Evolutionary conservation across 2,329 filamentous ascomycete species (phyloP).

Genomic region (Endoconidiophora polonica): DNA sequence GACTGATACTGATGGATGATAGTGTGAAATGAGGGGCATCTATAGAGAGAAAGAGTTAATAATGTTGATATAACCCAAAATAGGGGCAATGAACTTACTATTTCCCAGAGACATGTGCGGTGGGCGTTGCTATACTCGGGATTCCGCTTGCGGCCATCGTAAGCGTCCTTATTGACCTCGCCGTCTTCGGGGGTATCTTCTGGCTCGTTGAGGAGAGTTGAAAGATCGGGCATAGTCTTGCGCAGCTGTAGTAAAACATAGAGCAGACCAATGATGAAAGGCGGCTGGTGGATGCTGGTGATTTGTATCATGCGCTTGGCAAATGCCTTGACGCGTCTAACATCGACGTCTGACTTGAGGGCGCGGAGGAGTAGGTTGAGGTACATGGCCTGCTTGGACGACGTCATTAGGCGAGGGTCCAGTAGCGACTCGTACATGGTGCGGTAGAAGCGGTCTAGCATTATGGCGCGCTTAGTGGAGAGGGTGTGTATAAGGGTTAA

Average conservation of each 20-base stretch:
- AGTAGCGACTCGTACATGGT: constrained; percentile 90
- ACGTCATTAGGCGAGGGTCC: constrained; percentile 72
- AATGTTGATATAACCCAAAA: not conserved
- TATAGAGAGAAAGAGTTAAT: constrained; percentile 13
- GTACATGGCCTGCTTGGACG: constrained; percentile 91
- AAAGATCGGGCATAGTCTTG: constrained; percentile 61
- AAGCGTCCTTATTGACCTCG: constrained; percentile 28
- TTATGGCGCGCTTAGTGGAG: constrained; percentile 60
- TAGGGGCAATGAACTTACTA: constrained; percentile 33
- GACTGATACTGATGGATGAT: constrained; percentile 80
- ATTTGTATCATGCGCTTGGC: constrained; percentile 84
- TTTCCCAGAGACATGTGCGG: constrained; percentile 80
- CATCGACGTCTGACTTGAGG: constrained; percentile 76
- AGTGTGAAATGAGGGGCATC: constrained; percentile 61
- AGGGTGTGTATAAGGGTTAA: constrained; percentile 90
- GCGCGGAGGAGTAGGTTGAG: constrained; percentile 81
- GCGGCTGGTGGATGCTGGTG: constrained; percentile 72
- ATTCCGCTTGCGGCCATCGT: constrained; percentile 81
- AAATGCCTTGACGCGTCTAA: constrained; percentile 87
- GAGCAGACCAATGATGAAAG: constrained; percentile 84
- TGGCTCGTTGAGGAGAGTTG: constrained; percentile 61
- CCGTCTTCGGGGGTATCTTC: constrained; percentile 57
- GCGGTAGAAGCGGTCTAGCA: constrained; percentile 81
- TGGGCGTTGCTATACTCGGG: constrained; percentile 91
- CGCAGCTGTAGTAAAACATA: constrained; percentile 76